A percentile compares a stretch with the other conserved stretches of the same genome.
Conservation (phyloP, 306 rosid genomes). For the Quercus berberidifolia region DNA sequence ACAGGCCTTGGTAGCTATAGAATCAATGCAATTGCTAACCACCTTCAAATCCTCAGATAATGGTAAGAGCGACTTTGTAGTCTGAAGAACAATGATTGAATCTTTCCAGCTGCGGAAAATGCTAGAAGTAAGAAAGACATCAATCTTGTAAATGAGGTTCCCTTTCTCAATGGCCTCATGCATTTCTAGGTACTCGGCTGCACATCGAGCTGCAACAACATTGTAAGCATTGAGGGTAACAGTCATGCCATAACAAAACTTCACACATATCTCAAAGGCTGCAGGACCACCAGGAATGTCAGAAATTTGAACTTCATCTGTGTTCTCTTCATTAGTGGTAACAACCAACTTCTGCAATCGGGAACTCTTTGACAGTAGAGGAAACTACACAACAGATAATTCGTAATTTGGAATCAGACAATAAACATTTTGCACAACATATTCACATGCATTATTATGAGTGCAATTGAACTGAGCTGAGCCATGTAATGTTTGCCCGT, state of each 20-base stretch:
- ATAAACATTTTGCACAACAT: not conserved
- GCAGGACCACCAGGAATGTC: slow-evolving; percentile 86
- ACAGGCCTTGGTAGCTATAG: slow-evolving; percentile 71
- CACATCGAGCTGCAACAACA: slow-evolving; percentile 71
- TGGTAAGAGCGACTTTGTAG: slow-evolving; percentile 59
- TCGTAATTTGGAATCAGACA: slow-evolving; percentile 25
- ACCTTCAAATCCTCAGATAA: slow-evolving; percentile 72
- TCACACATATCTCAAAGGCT: slow-evolving; percentile 94
- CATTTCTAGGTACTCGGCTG: slow-evolving; percentile 95
- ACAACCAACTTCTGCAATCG: slow-evolving; percentile 69
- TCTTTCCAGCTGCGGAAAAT: slow-evolving; percentile 97
- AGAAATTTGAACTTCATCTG: slow-evolving; percentile 58
- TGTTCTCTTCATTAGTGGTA: slow-evolving; percentile 49
- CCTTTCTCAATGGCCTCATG: slow-evolving; percentile 82
- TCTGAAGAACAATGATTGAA: slow-evolving; percentile 90
- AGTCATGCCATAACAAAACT: slow-evolving; percentile 93
- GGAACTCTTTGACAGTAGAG: slow-evolving; percentile 91
- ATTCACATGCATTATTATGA: slow-evolving; percentile 10
- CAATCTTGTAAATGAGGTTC: slow-evolving; percentile 89
- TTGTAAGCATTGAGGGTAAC: slow-evolving; percentile 93
- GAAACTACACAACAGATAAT: slow-evolving; percentile 59
- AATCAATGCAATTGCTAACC: slow-evolving; percentile 66
- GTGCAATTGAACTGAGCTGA: slow-evolving; percentile 18
- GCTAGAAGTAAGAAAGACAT: slow-evolving; percentile 86
- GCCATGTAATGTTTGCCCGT: not conserved